phyloP scores from a whole-genome alignment of 805 yeast species.

The Millerozyma miso region DNA sequence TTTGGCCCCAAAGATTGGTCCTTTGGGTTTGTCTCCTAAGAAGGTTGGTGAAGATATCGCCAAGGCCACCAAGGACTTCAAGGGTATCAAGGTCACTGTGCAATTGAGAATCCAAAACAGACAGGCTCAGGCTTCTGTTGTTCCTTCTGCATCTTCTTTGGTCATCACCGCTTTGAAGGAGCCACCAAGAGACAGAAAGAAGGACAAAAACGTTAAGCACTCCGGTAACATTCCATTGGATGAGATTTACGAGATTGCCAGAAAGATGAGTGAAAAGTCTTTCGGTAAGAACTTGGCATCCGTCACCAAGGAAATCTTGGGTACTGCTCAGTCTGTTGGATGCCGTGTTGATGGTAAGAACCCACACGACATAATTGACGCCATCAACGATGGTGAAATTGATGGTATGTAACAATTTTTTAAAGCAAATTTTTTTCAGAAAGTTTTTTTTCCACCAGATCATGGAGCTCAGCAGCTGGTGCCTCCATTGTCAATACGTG shows the following conservation, averaged over 20 bases:
- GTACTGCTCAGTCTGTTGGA: constrained; percentile 99
- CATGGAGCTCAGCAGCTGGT: no score
- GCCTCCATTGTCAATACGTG: no score
- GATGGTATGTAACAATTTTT: constrained; percentile 39
- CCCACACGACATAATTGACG: constrained; percentile 98
- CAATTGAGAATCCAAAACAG: constrained; percentile 99
- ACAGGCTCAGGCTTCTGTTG: constrained; percentile 98
- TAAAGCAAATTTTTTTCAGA: not conserved
- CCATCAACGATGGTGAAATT: constrained; percentile 97
- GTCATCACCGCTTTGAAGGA: constrained; percentile 99
- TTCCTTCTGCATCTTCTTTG: constrained; percentile 98
- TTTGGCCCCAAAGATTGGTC: constrained; percentile 99
- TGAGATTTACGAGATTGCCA: constrained; percentile 95
- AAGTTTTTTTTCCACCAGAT: no score
- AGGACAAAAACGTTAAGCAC: constrained; percentile 99
- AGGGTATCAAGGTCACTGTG: constrained; percentile 99
- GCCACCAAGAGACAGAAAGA: constrained; percentile 99
- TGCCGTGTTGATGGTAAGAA: constrained; percentile 99
- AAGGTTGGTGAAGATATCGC: constrained; percentile 99
- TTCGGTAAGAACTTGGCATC: constrained; percentile 97
- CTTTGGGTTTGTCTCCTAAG: constrained; percentile 99
- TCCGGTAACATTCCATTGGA: constrained; percentile 97
- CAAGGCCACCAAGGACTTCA: constrained; percentile 98
- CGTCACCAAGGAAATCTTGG: constrained; percentile 97
- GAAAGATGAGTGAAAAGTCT: constrained; percentile 95